Percentiles rank a stretch among this genome's conserved stretches.
These are phyloP conservation scores for Colletotrichum sp. DNA, from an alignment of 2,329 filamentous ascomycete species.

Conservation along the genomic window DNA sequence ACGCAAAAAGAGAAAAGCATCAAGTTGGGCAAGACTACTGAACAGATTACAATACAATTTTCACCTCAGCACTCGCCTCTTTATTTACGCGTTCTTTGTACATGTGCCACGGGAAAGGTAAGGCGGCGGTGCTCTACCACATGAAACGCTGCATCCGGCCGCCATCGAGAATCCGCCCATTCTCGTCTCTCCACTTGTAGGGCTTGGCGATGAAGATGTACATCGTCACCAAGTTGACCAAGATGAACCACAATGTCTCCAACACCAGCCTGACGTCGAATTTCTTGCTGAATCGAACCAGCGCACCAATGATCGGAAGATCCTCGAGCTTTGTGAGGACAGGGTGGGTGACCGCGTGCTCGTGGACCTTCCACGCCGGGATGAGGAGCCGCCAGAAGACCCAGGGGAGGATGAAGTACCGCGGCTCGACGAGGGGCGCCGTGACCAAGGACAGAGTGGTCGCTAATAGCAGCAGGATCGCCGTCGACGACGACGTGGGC, in stretches of 20 bases:
- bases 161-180: slow-evolving; percentile 56
- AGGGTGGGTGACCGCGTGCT: neutral
- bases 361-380: slow-evolving; percentile 50
- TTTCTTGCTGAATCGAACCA: slow-evolving; percentile 18
- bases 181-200: slow-evolving; percentile 67
- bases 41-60: neutral
- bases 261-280: slow-evolving; percentile 54
- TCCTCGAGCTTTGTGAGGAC: neutral
- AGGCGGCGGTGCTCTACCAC: slow-evolving; percentile 59
- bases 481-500: slow-evolving; percentile 52
- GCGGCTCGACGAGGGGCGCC: slow-evolving; percentile 90
- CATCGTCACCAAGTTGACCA: slow-evolving; percentile 69
- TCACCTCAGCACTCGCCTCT: neutral
- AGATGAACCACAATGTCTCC: slow-evolving; percentile 74
- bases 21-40: neutral
- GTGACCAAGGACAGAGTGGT: slow-evolving; percentile 82
- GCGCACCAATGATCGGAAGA: neutral
- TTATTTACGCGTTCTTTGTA: neutral
- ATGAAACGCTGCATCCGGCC: slow-evolving; percentile 78
- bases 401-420: slow-evolving; percentile 97
- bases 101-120: no score
- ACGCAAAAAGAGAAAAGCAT: slow-evolving; percentile 6
- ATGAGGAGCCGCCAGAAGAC: slow-evolving; percentile 88
- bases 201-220: slow-evolving; percentile 73
- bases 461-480: slow-evolving; percentile 66